A percentile compares a stretch with the other conserved stretches of the same genome.
These are phyloP conservation scores for Gynandropsis gynandra DNA, from an alignment of 345 rosid genomes.

Conservation along the genomic window DNA sequence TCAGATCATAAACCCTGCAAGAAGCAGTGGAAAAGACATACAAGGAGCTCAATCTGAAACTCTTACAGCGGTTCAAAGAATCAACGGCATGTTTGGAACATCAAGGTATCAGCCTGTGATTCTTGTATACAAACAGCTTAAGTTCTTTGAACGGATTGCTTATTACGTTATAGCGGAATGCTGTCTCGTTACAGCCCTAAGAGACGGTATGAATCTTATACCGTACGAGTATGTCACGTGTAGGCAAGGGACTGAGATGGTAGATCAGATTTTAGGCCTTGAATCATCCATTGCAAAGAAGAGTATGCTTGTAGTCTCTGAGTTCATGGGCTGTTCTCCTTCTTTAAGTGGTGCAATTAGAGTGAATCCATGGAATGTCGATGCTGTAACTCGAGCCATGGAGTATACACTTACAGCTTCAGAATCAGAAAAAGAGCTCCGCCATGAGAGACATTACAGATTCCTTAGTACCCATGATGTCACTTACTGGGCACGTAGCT, in stretches of 20 bases:
- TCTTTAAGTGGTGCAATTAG: constrained; percentile 86
- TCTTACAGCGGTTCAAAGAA: constrained; percentile 54
- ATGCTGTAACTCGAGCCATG: constrained; percentile 87
- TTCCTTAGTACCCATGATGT: constrained; percentile 94
- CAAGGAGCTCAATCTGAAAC: constrained; percentile 79
- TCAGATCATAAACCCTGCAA: constrained; percentile 93
- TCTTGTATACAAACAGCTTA: constrained; percentile 62
- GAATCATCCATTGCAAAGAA: constrained; percentile 40
- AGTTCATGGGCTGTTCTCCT: constrained; percentile 91
- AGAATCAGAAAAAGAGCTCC: constrained; percentile 72
- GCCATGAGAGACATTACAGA: constrained; percentile 88
- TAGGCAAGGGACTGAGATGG: constrained; percentile 69
- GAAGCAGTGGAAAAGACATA: constrained; percentile 88
- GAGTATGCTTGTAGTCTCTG: constrained; percentile 94
- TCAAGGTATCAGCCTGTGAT: constrained; percentile 72
- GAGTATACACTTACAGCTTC: constrained; percentile 58
- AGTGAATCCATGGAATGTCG: constrained; percentile 92
- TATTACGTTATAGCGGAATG: constrained; percentile 88
- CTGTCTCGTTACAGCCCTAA: constrained; percentile 87
- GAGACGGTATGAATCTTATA: constrained; percentile 97
- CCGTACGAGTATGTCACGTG: constrained; percentile 84
- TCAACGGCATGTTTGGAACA: constrained; percentile 67
- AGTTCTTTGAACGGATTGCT: constrained; percentile 84
- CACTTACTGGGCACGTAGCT: constrained; percentile 91
- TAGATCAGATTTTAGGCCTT: constrained; percentile 49